Percentiles rank a stretch among this genome's conserved stretches.
These are phyloP conservation scores for Fusarium ramigenum DNA, from an alignment of 2,329 filamentous ascomycete species.

Conservation along the genomic window DNA sequence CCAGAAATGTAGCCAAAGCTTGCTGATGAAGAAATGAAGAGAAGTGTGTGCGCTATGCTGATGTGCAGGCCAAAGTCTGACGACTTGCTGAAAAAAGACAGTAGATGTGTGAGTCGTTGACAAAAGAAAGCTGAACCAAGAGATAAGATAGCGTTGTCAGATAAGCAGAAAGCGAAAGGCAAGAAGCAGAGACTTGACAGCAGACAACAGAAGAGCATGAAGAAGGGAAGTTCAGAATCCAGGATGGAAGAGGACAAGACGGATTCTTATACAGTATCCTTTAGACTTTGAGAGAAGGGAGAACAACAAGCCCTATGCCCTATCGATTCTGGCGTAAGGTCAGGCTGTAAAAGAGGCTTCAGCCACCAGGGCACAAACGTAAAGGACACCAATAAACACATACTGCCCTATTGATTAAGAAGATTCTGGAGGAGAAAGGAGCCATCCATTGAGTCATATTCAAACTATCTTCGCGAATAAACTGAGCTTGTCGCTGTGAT, in stretches of 20 bases:
- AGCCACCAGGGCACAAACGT: too few species aligned
- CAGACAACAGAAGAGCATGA: background rate
- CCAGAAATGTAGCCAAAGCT: accelerated
- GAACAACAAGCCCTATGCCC: background rate
- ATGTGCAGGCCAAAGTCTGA: too few species aligned
- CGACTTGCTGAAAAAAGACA: background rate
- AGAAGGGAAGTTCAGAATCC: background rate
- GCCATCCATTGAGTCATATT: accelerated
- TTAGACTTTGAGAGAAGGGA: background rate
- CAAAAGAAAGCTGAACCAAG: background rate
- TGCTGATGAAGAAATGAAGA: background rate
- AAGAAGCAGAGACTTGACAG: background rate
- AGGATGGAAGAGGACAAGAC: background rate
- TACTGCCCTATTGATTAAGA: too few species aligned
- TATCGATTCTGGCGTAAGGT: too few species aligned
- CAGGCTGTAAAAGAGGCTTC: too few species aligned
- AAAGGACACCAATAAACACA: too few species aligned
- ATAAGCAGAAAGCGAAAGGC: background rate
- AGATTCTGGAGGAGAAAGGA: background rate
- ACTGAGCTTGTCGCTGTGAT: accelerated
- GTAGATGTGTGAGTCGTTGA: background rate
- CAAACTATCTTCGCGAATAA: accelerated
- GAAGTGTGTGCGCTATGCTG: background rate
- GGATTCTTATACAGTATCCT: background rate
- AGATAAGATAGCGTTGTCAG: background rate